Percentiles rank a stretch among this genome's conserved stretches.
phyloP scores from a whole-genome alignment of 2,329 filamentous ascomycete genomes.

The Aspergillus brunneoviolaceus region DNA sequence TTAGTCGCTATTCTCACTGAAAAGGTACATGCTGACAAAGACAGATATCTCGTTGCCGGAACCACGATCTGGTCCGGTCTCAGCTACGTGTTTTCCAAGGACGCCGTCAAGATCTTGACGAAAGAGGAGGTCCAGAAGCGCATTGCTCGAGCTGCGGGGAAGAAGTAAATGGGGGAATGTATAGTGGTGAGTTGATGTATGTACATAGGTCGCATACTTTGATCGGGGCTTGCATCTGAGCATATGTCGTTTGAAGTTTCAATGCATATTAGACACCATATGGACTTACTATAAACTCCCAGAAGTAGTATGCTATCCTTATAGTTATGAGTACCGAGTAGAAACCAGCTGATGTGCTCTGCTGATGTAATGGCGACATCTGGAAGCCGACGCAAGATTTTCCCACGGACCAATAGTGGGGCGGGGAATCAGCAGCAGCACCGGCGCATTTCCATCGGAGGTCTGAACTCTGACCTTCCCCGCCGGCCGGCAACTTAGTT shows the following conservation, averaged over 20 bases:
- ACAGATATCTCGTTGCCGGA: slow-evolving; percentile 76
- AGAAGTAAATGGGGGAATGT: slow-evolving; percentile 19
- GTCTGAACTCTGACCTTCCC: neutral
- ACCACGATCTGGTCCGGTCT: slow-evolving; percentile 93
- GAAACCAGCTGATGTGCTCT: slow-evolving; percentile 2
- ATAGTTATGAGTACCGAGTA: too few species aligned
- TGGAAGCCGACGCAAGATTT: neutral
- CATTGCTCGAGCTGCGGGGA: slow-evolving; percentile 30
- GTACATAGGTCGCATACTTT: neutral
- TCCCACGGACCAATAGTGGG: slow-evolving; percentile 29
- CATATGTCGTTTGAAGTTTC: too few species aligned
- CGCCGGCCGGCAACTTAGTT: neutral
- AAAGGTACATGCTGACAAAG: slow-evolving; percentile 19
- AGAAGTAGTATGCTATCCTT: too few species aligned
- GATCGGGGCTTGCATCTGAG: too few species aligned
- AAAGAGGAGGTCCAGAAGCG: slow-evolving; percentile 43
- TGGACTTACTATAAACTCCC: too few species aligned
- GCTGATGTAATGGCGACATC: slow-evolving; percentile 20
- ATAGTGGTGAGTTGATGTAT: neutral
- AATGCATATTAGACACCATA: too few species aligned
- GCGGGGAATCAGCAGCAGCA: slow-evolving; percentile 12
- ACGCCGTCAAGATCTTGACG: slow-evolving; percentile 81
- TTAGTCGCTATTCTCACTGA: neutral
- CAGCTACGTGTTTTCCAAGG: slow-evolving; percentile 87
- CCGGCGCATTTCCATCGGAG: neutral